These are phyloP conservation scores for Fragosphaeria purpurea DNA, from an alignment of 2,329 filamentous ascomycete genomes.

Conservation along the genomic window DNA sequence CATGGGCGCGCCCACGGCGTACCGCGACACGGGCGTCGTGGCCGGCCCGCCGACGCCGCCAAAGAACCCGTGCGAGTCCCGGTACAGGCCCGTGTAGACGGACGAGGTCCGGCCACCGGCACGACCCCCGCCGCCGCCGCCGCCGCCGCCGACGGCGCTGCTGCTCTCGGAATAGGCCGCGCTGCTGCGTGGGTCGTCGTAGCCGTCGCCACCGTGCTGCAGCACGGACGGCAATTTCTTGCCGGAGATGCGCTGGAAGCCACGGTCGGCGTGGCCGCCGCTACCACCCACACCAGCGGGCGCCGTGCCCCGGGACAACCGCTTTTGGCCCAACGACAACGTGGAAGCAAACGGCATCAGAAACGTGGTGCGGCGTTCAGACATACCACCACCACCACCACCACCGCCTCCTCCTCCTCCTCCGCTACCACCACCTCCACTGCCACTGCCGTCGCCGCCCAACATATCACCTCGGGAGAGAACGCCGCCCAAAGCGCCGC, in stretches of 20 bases:
- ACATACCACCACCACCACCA: slow-evolving; percentile 25
- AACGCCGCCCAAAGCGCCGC: slow-evolving; percentile 3
- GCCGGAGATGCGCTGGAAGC: slow-evolving; percentile 57
- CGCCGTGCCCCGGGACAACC: slow-evolving; percentile 18
- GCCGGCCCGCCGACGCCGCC: slow-evolving; percentile 19
- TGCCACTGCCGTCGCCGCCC: slow-evolving; percentile 12
- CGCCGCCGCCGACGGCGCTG: slow-evolving; percentile 6
- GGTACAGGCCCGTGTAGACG: slow-evolving; percentile 18
- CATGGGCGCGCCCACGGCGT: slow-evolving; percentile 49
- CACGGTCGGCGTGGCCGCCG: slow-evolving; percentile 30
- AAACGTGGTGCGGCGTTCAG: slow-evolving; percentile 34
- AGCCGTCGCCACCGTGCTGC: slow-evolving; percentile 53
- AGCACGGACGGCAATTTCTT: slow-evolving; percentile 55
- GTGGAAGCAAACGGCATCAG: slow-evolving; percentile 41
- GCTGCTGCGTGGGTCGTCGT: slow-evolving; percentile 23
- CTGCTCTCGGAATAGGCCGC: too few species aligned
- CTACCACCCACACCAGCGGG: neutral
- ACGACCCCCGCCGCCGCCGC: neutral
- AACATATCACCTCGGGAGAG: neutral
- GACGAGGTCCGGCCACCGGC: neutral
- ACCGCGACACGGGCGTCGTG: slow-evolving; percentile 18
- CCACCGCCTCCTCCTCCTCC: slow-evolving; percentile 14
- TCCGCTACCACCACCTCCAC: slow-evolving; percentile 15
- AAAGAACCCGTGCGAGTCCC: slow-evolving; percentile 20
- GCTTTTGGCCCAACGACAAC: slow-evolving; percentile 31